These are phyloP conservation scores for Ormosia semicastrata DNA, from an alignment of 306 rosid species.

Conservation along the genomic window DNA sequence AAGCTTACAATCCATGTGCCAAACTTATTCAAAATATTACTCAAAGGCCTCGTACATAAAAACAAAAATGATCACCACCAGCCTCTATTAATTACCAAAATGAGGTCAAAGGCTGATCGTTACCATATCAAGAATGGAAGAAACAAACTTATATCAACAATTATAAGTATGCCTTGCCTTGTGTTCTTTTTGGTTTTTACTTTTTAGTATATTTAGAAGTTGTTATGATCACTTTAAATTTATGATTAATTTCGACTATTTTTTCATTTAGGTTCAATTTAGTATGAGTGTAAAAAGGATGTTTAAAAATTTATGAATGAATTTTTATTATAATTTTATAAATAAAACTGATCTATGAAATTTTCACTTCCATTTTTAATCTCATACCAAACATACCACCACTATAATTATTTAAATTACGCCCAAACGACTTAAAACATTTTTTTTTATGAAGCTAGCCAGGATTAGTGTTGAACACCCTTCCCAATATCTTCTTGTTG, in stretches of 20 bases:
- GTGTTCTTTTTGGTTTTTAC: no score
- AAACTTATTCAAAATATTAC: not conserved
- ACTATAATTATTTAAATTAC: no score
- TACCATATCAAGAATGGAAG: not conserved
- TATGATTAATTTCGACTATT: not conserved
- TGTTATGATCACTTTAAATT: not conserved
- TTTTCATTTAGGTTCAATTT: no score
- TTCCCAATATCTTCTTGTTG: not conserved
- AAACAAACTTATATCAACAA: not conserved
- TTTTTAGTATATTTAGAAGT: not conserved
- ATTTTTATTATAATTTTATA: no score
- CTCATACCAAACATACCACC: no score
- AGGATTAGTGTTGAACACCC: not conserved
- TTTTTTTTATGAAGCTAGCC: not conserved
- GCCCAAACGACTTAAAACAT: not conserved
- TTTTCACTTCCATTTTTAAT: no score
- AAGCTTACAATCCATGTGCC: not conserved
- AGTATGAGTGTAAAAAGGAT: no score
- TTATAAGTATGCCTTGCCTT: not conserved
- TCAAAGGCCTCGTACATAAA: not conserved
- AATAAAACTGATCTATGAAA: no score
- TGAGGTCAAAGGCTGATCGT: not conserved
- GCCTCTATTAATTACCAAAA: not conserved
- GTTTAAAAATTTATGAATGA: no score
- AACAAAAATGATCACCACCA: not conserved